Evolutionary conservation across 495 filamentous ascomycete species (phyloP).

Genomic region (Darksidea phi): DNA sequence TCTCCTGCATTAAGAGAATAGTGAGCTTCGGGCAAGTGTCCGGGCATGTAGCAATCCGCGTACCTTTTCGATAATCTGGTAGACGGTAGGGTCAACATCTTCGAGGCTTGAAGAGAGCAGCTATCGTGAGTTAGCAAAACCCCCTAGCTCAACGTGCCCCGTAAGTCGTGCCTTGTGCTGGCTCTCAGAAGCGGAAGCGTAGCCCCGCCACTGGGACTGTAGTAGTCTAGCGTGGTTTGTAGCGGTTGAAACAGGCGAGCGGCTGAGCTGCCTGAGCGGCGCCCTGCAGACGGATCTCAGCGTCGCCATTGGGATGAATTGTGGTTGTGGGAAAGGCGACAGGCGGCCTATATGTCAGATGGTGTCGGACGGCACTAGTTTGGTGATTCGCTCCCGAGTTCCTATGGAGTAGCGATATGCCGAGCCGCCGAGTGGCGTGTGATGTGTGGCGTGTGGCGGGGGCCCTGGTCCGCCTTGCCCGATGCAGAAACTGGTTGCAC

Average conservation of each 20-base stretch:
- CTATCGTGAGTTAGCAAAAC: constrained; percentile 38
- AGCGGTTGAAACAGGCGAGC: constrained; percentile 19
- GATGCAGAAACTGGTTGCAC: no score
- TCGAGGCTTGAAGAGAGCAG: constrained; percentile 75
- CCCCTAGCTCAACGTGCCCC: background rate
- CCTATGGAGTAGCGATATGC: no score
- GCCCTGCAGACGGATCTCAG: constrained; percentile 30
- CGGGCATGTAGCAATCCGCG: constrained; percentile 26
- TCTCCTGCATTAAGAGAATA: constrained; percentile 62
- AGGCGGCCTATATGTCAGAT: background rate
- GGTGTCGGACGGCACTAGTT: no score
- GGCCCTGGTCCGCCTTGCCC: no score
- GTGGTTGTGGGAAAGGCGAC: constrained; percentile 1
- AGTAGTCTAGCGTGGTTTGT: constrained; percentile 9
- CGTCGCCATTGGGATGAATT: constrained; percentile 27
- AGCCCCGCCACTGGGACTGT: constrained; percentile 42
- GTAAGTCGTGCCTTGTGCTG: constrained; percentile 61
- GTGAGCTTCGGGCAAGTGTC: constrained; percentile 26
- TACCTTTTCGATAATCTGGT: constrained; percentile 87
- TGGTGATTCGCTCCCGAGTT: no score
- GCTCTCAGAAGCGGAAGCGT: constrained; percentile 55
- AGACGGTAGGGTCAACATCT: constrained; percentile 82
- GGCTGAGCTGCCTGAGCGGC: constrained; percentile 4
- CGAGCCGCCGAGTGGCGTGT: no score
- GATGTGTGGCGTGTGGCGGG: no score